Evolutionary conservation across 2,329 filamentous ascomycete genomes (phyloP).

Genomic region (Epichloe uncinata): DNA sequence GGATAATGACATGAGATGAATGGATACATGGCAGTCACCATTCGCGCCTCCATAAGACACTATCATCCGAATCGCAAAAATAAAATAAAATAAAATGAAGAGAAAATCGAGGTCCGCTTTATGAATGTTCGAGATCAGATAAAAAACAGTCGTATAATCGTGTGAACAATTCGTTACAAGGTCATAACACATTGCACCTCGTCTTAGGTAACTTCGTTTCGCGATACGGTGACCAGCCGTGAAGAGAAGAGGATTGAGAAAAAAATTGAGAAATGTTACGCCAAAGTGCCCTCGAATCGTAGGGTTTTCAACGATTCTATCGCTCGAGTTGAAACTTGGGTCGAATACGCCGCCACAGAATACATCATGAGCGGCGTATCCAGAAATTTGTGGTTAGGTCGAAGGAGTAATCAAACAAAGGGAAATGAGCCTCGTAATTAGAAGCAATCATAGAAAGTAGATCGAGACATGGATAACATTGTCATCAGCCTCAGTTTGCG

Average conservation of each 20-base stretch:
- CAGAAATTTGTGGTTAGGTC: constrained; percentile 15
- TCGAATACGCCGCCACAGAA: constrained; percentile 31
- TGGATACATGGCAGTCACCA: constrained; percentile 17
- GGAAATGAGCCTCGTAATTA: constrained; percentile 2
- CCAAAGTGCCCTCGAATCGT: background rate
- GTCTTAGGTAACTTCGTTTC: constrained; percentile 18
- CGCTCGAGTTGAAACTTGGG: constrained; percentile 20
- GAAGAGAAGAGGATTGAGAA: constrained; percentile 16
- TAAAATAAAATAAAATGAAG: background rate
- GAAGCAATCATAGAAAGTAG: background rate
- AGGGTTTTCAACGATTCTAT: background rate
- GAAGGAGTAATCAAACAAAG: constrained; percentile 18
- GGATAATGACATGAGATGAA: constrained; percentile 5
- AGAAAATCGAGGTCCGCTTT: background rate
- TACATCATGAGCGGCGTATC: constrained; percentile 18
- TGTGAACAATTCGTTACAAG: constrained; percentile 14
- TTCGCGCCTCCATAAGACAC: background rate
- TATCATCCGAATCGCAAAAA: background rate
- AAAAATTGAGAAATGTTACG: constrained; percentile 6
- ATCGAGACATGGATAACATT: background rate
- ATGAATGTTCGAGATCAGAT: background rate
- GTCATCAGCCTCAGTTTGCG: constrained; percentile 47
- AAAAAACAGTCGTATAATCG: constrained; percentile 21
- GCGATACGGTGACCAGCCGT: constrained; percentile 21
- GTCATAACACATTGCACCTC: constrained; percentile 23